Conservation (phyloP, 2,329 filamentous ascomycete species). For the Verticillium isaacii region DNA sequence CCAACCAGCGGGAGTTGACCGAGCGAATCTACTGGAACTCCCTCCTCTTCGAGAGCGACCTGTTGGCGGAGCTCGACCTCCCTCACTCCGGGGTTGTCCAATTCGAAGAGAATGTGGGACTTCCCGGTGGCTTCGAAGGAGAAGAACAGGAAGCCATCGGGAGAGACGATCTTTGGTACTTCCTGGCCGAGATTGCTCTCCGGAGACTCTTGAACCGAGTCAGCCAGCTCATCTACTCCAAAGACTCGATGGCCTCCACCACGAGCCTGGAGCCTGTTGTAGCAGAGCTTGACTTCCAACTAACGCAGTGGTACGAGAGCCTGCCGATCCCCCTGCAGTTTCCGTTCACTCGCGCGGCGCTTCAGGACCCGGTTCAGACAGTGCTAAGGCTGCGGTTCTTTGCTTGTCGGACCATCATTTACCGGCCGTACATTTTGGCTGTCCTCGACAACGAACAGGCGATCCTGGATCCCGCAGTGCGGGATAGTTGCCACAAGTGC, state of each 20-base stretch:
- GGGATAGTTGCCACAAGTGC: conserved; percentile 76
- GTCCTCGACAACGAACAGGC: conserved; percentile 74
- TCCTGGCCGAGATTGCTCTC: conserved; percentile 76
- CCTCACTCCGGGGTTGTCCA: conserved; percentile 80
- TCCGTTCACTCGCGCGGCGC: conserved; percentile 61
- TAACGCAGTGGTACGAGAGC: conserved; percentile 81
- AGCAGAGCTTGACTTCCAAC: conserved; percentile 74
- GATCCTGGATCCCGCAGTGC: conserved; percentile 65
- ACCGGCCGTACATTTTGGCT: conserved; percentile 75
- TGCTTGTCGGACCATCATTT: conserved; percentile 82
- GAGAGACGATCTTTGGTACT: conserved; percentile 80
- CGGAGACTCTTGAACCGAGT: conserved; percentile 72
- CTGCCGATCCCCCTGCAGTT: conserved; percentile 73
- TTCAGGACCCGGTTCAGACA: conserved; percentile 72
- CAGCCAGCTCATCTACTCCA: conserved; percentile 75
- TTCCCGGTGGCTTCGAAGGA: conserved; percentile 75
- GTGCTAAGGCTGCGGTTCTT: conserved; percentile 77
- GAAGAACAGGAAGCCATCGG: conserved; percentile 60
- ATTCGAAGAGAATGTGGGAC: conserved; percentile 73
- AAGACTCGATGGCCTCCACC: conserved; percentile 66
- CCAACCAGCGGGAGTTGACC: conserved; percentile 66
- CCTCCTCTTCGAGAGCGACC: conserved; percentile 73
- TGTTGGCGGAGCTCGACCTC: conserved; percentile 73
- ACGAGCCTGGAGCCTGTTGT: conserved; percentile 73
- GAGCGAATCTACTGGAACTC: conserved; percentile 84